Conservation (phyloP, 1,284 basidiomycete genomes). For the Pascua sp. region DNA sequence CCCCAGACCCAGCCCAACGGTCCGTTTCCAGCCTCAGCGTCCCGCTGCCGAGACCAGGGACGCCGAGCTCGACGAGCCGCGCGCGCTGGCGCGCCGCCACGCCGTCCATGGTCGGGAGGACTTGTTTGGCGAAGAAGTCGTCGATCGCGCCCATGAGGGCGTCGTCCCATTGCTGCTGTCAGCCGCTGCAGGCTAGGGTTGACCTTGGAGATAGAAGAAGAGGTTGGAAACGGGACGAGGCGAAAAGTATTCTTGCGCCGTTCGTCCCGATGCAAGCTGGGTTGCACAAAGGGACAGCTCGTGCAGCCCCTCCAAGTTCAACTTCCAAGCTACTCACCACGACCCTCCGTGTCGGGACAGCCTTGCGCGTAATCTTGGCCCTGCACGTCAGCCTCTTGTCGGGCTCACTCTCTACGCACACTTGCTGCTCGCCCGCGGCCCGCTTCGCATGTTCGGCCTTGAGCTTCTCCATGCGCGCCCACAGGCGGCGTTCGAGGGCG, state of each 20-base stretch:
- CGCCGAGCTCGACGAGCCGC: slow-evolving; percentile 34
- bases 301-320: too few species aligned
- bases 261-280: too few species aligned
- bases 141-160: slow-evolving; percentile 16
- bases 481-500: slow-evolving; percentile 37
- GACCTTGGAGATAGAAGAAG: too few species aligned
- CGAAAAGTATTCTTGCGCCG: too few species aligned
- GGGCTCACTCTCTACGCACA: not conserved
- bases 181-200: not conserved
- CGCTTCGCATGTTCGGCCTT: slow-evolving; percentile 36
- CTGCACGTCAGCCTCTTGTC: slow-evolving; percentile 11
- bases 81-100: slow-evolving; percentile 30
- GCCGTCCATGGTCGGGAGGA: slow-evolving; percentile 33
- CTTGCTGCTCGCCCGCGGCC: slow-evolving; percentile 33
- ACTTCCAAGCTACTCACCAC: slow-evolving; percentile 19
- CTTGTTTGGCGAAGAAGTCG: slow-evolving; percentile 30
- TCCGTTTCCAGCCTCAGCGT: too few species aligned
- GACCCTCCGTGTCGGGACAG: slow-evolving; percentile 29
- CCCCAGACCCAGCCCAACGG: too few species aligned
- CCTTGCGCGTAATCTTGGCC: slow-evolving; percentile 33
- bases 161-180: slow-evolving; percentile 27
- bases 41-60: slow-evolving; percentile 33
- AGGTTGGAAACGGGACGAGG: too few species aligned
- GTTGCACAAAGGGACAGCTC: too few species aligned
- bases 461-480: slow-evolving; percentile 42